Evolutionary conservation across 1,284 basidiomycete genomes (phyloP).

Genomic region (Inonotus hispidus): DNA sequence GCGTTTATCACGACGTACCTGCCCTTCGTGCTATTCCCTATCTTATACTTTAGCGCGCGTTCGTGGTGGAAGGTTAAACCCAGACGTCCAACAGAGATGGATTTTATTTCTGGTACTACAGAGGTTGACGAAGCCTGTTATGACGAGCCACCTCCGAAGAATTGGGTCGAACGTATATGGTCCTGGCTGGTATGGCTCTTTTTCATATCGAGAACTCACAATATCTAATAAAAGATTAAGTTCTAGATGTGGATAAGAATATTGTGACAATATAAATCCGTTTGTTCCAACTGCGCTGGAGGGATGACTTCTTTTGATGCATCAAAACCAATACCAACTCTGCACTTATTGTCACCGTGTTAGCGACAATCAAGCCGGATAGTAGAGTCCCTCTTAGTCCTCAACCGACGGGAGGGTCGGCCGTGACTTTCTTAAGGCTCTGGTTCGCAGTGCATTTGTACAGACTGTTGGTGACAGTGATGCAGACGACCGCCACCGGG

Average conservation of each 20-base stretch:
- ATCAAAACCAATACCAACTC: not conserved
- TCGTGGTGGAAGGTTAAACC: slow-evolving; percentile 44
- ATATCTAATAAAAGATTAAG: not conserved
- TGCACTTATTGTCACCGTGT: too few species aligned
- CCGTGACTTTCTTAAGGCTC: too few species aligned
- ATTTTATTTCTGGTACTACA: slow-evolving; percentile 66
- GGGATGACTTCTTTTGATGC: not conserved
- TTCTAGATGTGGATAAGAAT: not conserved
- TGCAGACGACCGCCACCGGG: too few species aligned
- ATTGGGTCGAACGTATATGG: slow-evolving; percentile 65
- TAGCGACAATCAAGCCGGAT: too few species aligned
- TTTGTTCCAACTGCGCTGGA: not conserved
- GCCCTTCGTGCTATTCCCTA: slow-evolving; percentile 69
- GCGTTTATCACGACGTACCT: slow-evolving; percentile 77
- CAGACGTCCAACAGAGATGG: slow-evolving; percentile 63
- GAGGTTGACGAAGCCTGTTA: slow-evolving; percentile 68
- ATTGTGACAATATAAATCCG: not conserved
- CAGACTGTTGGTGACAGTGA: too few species aligned
- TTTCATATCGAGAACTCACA: not conserved
- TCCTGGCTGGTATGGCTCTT: slow-evolving; percentile 54
- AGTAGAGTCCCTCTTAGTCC: too few species aligned
- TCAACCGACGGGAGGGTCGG: too few species aligned
- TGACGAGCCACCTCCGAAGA: slow-evolving; percentile 61
- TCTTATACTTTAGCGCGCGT: slow-evolving; percentile 62
- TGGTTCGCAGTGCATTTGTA: too few species aligned